phyloP scores from a whole-genome alignment of 164 flowering plant genomes.

The Cinnamomum chago region DNA sequence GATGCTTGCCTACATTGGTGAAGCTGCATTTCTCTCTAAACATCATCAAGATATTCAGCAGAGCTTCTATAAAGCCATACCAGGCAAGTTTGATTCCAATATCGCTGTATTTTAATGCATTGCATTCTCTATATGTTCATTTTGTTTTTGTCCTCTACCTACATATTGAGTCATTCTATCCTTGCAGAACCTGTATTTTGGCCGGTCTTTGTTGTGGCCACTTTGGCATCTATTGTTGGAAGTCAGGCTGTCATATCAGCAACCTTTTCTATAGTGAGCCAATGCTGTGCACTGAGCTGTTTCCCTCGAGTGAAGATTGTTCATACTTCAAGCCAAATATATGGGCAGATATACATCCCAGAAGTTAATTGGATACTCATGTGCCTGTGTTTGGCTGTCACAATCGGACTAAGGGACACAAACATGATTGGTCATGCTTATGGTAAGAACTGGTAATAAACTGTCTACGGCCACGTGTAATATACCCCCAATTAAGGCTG shows the following conservation, averaged over 20 bases:
- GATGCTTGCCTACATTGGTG: conserved; percentile 70
- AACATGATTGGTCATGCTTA: conserved; percentile 67
- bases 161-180: background rate
- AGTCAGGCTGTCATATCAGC: conserved; percentile 79
- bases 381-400: conserved; percentile 62
- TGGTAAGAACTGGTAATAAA: conserved; percentile 30
- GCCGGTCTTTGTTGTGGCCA: conserved; percentile 71
- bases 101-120: background rate
- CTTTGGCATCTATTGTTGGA: conserved; percentile 60
- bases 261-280: conserved; percentile 67
- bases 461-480: background rate
- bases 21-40: conserved; percentile 59
- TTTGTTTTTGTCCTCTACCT: conserved; percentile 5
- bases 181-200: conserved; percentile 59
- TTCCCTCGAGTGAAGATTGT: conserved; percentile 66
- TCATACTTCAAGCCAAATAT: conserved; percentile 56
- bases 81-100: conserved; percentile 36
- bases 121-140: background rate
- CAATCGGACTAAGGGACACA: conserved; percentile 58
- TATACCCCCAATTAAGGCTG: background rate
- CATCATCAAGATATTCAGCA: conserved; percentile 52
- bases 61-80: conserved; percentile 68
- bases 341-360: conserved; percentile 72
- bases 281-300: conserved; percentile 62
- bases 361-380: conserved; percentile 71